phyloP scores from a whole-genome alignment of 2,329 filamentous ascomycete genomes.

The Colletotrichum sp. region DNA sequence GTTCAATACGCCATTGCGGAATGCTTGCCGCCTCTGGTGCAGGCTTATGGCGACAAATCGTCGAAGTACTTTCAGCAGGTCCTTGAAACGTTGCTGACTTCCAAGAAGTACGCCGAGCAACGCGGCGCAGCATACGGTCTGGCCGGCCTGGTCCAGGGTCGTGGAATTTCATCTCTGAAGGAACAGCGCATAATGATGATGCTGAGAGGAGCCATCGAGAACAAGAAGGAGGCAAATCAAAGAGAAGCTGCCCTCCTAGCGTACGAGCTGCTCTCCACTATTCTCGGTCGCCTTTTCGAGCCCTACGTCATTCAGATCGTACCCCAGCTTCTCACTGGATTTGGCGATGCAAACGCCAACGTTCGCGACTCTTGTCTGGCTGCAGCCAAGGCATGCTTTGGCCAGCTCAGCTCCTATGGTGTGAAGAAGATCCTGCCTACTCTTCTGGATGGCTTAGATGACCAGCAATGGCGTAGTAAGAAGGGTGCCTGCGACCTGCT shows the following conservation, averaged over 20 bases:
- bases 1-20: constrained; percentile 97
- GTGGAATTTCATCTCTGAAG: constrained; percentile 79
- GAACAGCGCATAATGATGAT: constrained; percentile 87
- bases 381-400: constrained; percentile 92
- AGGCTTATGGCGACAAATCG: constrained; percentile 78
- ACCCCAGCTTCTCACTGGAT: constrained; percentile 85
- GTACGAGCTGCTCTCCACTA: constrained; percentile 86
- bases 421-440: constrained; percentile 95
- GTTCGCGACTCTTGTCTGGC: constrained; percentile 93
- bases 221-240: constrained; percentile 91
- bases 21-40: constrained; percentile 90
- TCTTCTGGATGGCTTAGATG: constrained; percentile 88
- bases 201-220: constrained; percentile 83
- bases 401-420: constrained; percentile 90
- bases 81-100: constrained; percentile 80
- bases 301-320: constrained; percentile 97
- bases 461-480: constrained; percentile 97
- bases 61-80: constrained; percentile 82
- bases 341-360: constrained; percentile 86
- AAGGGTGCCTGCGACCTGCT: constrained; percentile 96
- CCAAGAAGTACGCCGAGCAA: constrained; percentile 90
- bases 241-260: constrained; percentile 88
- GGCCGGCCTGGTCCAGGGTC: constrained; percentile 87
- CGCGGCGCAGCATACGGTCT: constrained; percentile 95
- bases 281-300: constrained; percentile 90